These are phyloP conservation scores for cucumber (Cucumis sativus) DNA, from an alignment of 306 rosid species.

Conservation along the genomic window Cucumber_9930_V3 NC_026656.2:14786501-14787000, in stretches of 20 bases:
- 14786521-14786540: neutral
- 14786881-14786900: too few relatives aligned
- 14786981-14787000: too few relatives aligned
- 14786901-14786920: too few relatives aligned
- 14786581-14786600: neutral
- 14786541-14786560: neutral
- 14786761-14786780: neutral
- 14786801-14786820: neutral
- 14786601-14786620: neutral
- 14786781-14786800: neutral
- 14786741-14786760: neutral
- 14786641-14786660: neutral
- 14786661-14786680: neutral
- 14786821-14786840: neutral
- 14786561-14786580: too few relatives aligned
- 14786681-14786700: too few relatives aligned
- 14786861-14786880: neutral
- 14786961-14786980: too few relatives aligned
- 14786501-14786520: neutral
- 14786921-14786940: too few relatives aligned
- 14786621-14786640: neutral
- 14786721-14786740: neutral
- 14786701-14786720: neutral
- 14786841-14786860: neutral
- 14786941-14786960: too few relatives aligned